These are phyloP conservation scores for Coemansia sp. DNA, from an alignment of 192 early-diverging fungal species.

Conservation along the genomic window DNA sequence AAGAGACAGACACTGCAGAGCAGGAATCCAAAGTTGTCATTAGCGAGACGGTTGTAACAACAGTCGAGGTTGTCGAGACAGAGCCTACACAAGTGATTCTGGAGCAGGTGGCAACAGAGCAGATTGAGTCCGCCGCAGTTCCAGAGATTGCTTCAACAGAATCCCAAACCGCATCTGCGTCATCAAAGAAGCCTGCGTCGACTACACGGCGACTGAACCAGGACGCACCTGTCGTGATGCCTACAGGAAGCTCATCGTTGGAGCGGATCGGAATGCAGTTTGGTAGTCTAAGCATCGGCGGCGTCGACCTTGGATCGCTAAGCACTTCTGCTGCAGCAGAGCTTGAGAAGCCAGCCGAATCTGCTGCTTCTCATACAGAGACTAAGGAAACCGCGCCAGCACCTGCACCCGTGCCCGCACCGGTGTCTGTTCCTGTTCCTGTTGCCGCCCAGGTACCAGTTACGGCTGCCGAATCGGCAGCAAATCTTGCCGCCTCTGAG, in stretches of 20 bases:
- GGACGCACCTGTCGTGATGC: conserved; percentile 88
- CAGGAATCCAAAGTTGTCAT: conserved; percentile 17
- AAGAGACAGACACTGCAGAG: conserved; percentile 6
- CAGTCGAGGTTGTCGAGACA: conserved; percentile 10
- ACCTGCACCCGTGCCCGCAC: conserved; percentile 11
- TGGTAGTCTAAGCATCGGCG: conserved; percentile 67
- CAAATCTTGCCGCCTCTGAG: conserved; percentile 7
- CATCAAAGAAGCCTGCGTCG: conserved; percentile 27
- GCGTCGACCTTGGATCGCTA: conserved; percentile 50
- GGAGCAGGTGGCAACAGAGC: conserved; percentile 3
- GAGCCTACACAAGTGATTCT: not conserved
- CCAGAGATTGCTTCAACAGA: conserved; percentile 4
- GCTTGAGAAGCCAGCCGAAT: conserved; percentile 13
- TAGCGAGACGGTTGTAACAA: conserved; percentile 13
- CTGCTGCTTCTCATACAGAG: conserved; percentile 8
- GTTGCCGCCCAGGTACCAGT: conserved; percentile 6
- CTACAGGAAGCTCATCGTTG: conserved; percentile 58
- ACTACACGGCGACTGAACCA: conserved; percentile 76
- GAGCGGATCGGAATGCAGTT: conserved; percentile 72
- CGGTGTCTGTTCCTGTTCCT: conserved; percentile 11
- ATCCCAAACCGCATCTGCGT: conserved; percentile 3
- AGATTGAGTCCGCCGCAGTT: conserved; percentile 3
- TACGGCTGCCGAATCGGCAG: conserved; percentile 9
- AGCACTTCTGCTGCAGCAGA: conserved; percentile 45
- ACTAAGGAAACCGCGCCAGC: conserved; percentile 6